These are phyloP conservation scores for Solanum clarkiae DNA, from an alignment of 257 asterid species.

Conservation along the genomic window DNA sequence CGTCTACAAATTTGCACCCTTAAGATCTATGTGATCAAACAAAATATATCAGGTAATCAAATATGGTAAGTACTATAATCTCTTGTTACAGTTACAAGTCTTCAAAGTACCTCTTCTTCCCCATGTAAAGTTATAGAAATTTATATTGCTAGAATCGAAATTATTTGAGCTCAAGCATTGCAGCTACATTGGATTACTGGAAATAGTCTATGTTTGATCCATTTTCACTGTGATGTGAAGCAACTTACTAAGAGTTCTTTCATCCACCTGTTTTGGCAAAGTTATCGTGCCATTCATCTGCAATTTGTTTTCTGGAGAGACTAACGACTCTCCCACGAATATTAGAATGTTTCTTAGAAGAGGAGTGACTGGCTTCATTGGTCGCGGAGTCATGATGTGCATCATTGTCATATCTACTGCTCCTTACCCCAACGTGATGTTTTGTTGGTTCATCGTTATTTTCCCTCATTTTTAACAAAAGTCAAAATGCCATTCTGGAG, in stretches of 20 bases:
- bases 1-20: background rate
- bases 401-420: background rate
- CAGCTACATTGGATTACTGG: background rate
- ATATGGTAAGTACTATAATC: background rate
- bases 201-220: background rate
- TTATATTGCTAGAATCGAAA: background rate
- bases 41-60: background rate
- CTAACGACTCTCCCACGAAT: no score
- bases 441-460: no score
- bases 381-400: background rate
- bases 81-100: background rate
- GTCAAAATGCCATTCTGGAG: no score
- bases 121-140: no score
- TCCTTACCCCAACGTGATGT: background rate
- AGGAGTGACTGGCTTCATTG: background rate
- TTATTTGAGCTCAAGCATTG: background rate
- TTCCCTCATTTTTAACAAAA: no score
- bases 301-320: background rate
- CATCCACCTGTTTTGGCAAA: no score
- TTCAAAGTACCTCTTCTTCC: background rate
- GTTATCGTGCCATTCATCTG: background rate
- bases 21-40: background rate
- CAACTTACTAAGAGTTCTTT: no score
- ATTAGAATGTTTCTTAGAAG: no score
- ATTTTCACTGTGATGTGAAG: background rate